Percentiles rank a stretch among this genome's conserved stretches.
phyloP scores from a whole-genome alignment of 2,329 filamentous ascomycete species.

The Trematosphaeria pertusa region DNA sequence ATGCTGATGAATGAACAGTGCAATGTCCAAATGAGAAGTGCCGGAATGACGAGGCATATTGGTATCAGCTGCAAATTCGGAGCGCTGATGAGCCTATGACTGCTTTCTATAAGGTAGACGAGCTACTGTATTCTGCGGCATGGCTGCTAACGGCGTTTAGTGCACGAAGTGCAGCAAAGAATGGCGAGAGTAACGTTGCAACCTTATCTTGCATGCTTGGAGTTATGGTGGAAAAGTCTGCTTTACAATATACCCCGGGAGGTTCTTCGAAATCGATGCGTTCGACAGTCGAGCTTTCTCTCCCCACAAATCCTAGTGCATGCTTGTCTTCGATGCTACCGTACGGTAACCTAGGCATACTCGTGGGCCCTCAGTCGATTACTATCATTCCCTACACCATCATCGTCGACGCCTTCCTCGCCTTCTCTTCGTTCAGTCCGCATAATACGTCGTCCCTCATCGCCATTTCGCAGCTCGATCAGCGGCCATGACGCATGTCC shows the following conservation, averaged over 20 bases:
- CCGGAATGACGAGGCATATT: constrained; percentile 84
- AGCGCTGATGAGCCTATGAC: constrained; percentile 99
- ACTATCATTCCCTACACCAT: too few relatives aligned
- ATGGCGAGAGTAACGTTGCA: constrained; percentile 49
- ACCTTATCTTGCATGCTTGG: constrained; percentile 5
- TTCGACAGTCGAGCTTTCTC: too few relatives aligned
- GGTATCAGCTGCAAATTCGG: constrained; percentile 96
- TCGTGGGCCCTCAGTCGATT: too few relatives aligned
- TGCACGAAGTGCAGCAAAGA: constrained; percentile 54
- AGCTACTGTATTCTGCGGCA: neutral
- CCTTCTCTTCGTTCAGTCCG: too few relatives aligned
- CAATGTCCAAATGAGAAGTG: constrained; percentile 86
- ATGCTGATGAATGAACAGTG: constrained; percentile 52
- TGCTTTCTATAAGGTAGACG: constrained; percentile 84
- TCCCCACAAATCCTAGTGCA: too few relatives aligned
- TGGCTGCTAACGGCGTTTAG: constrained; percentile 20
- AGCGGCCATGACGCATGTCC: too few relatives aligned
- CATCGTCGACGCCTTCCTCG: too few relatives aligned
- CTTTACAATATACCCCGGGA: constrained; percentile 10
- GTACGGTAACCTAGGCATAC: too few relatives aligned
- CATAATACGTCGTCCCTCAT: too few relatives aligned
- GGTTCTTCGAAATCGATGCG: too few relatives aligned
- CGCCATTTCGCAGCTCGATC: too few relatives aligned
- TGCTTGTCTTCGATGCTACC: too few relatives aligned
- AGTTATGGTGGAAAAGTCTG: constrained; percentile 6